phyloP scores from a whole-genome alignment of 1,139 yeast species.

The Scheffersomyces insectosa region DNA sequence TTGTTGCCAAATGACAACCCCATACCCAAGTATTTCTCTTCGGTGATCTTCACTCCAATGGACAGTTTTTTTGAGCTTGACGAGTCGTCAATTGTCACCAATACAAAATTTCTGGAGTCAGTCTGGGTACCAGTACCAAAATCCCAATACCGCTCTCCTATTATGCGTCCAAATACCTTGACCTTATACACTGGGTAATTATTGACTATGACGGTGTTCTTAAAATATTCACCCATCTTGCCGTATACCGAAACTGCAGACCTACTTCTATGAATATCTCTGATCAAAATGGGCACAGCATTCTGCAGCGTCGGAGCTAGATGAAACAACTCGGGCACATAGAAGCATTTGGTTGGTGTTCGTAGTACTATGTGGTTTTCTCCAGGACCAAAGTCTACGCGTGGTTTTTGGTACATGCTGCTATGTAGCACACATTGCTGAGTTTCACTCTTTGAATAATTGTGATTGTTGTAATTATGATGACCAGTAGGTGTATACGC shows the following conservation, averaged over 20 bases:
- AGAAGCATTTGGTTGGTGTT: constrained; percentile 23
- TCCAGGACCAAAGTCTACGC: constrained; percentile 34
- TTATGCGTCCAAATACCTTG: constrained; percentile 30
- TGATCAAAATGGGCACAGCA: constrained; percentile 27
- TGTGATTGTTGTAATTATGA: too few relatives aligned
- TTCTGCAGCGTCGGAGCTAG: constrained; percentile 25
- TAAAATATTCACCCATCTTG: too few relatives aligned
- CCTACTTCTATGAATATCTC: constrained; percentile 22
- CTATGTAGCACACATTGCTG: too few relatives aligned
- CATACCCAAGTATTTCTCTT: constrained; percentile 11
- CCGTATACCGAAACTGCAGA: constrained; percentile 24
- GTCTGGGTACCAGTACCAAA: neutral
- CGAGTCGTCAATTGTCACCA: constrained; percentile 26
- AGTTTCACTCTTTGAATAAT: too few relatives aligned
- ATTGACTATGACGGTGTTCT: too few relatives aligned
- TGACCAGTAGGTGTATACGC: too few relatives aligned
- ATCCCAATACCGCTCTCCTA: constrained; percentile 7
- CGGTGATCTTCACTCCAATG: constrained; percentile 12
- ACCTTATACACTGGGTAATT: constrained; percentile 32
- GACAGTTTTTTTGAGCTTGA: constrained; percentile 17
- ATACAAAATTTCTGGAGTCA: constrained; percentile 1
- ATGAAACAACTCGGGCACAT: constrained; percentile 35
- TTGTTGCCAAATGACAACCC: constrained; percentile 7
- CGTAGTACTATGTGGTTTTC: constrained; percentile 28
- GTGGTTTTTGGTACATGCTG: neutral